Evolutionary conservation across 306 rosid genomes (phyloP).

Genomic region (Lithocarpus polystachyus): DNA sequence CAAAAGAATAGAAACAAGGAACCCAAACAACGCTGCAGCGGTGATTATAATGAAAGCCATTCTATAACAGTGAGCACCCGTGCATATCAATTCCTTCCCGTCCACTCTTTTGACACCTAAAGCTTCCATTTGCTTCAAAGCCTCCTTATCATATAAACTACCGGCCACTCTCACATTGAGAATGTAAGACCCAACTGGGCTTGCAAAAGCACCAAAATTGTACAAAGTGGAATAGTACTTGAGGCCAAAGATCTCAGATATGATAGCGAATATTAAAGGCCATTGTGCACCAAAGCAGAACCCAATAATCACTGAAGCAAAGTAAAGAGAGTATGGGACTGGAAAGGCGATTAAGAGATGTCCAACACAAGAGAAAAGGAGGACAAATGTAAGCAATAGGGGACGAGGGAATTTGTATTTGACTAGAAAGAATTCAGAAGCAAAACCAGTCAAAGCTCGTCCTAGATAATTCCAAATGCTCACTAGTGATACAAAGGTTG

Average conservation of each 20-base stretch:
- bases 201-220: constrained; percentile 48
- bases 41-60: constrained; percentile 56
- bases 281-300: constrained; percentile 66
- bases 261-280: constrained; percentile 65
- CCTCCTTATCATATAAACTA: constrained; percentile 54
- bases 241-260: constrained; percentile 69
- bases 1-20: constrained; percentile 42
- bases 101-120: constrained; percentile 26
- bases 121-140: constrained; percentile 41
- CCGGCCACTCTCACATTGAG: constrained; percentile 61
- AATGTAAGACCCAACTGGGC: constrained; percentile 57
- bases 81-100: constrained; percentile 49
- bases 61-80: constrained; percentile 45
- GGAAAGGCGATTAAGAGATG: constrained; percentile 60
- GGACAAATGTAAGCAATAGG: constrained; percentile 40
- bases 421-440: constrained; percentile 48
- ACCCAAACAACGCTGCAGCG: constrained; percentile 38
- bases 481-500: constrained; percentile 63
- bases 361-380: constrained; percentile 56
- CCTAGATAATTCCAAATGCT: constrained; percentile 80
- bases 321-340: constrained; percentile 51
- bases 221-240: constrained; percentile 63
- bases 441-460: constrained; percentile 44
- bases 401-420: constrained; percentile 68
- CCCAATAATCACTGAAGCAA: constrained; percentile 55